Base-by-base conservation (phyloP, 1,284 basidiomycete species). In the Sporisorium exsertum region DNA sequence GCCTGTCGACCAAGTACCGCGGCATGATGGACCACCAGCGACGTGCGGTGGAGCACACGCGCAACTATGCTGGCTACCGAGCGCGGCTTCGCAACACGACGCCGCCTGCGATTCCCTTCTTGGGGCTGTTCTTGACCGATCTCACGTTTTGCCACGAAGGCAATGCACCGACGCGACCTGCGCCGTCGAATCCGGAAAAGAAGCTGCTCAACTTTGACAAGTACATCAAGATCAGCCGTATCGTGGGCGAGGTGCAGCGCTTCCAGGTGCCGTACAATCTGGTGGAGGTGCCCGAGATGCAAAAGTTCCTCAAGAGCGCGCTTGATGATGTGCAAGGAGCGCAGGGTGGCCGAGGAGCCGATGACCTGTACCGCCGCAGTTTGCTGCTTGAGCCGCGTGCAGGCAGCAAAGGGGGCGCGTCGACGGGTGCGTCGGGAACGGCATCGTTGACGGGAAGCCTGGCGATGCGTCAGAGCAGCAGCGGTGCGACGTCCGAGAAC, bases 141-240 rank as follows among this genome's bases (percentile, higher is more conserved):
- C 89, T 97, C 69, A 98, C 95, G 1, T 99, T 98, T 87, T 95
- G 94, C 80, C 91, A 93, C 58, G 96, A 97, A 82, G 96, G 96
- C 42, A 98, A 98, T 85, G 92, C 94, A 9, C 92, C 92, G 9
- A 89, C 91, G 79, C 89, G 96, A 72, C 89, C 91, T n/a, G 72
- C 69, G 22, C 72, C 68, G 22, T 93, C 94, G 13, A 91, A 91
- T 60, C 88, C 92, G 2, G 89, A 90, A 55, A 91, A 94, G 86
- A 92, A 92, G 83, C 87, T 99, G 53, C 89, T 98, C 85, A 99
- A 99, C 87, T 95, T 97, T 85, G 96, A 95, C 87, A 85, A 86
- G 54, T 87, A 87, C 67, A 91, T 77, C 57, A 81, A 82, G 74
- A 80, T 85, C 55, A 77, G 75, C 53, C 70, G 78, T 18, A 79